A percentile compares a stretch with the other conserved stretches of the same genome.
phyloP scores from a whole-genome alignment of 2,329 filamentous ascomycete genomes.

The Botrytis fragariae region DNA sequence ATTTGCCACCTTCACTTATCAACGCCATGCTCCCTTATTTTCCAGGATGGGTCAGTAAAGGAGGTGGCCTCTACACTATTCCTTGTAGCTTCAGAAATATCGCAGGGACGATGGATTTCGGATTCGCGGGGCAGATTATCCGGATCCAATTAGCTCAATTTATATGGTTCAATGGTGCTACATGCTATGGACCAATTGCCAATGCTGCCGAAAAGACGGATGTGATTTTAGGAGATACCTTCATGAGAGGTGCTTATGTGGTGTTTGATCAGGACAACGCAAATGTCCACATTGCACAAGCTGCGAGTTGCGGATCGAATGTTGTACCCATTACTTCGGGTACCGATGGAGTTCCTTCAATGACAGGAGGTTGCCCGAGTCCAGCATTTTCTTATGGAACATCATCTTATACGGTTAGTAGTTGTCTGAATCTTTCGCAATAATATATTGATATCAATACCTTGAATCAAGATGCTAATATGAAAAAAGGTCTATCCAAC shows the following conservation, averaged over 20 bases:
- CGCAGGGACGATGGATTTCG: constrained; percentile 26
- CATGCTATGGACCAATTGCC: constrained; percentile 17
- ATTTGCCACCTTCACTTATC: constrained; percentile 22
- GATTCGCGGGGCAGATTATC: constrained; percentile 25
- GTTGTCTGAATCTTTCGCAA: not conserved
- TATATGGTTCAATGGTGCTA: constrained; percentile 23
- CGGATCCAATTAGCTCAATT: constrained; percentile 25
- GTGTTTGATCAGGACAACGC: constrained; percentile 30
- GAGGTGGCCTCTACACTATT: constrained; percentile 23
- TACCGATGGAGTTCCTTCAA: constrained; percentile 26
- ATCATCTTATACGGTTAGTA: not conserved
- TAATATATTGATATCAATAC: not conserved
- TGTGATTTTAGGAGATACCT: constrained; percentile 22
- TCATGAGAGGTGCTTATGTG: constrained; percentile 26
- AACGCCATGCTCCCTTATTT: constrained; percentile 24
- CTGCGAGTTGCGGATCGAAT: constrained; percentile 26
- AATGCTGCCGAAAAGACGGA: constrained; percentile 16
- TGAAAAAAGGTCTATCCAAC: not conserved
- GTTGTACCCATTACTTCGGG: constrained; percentile 24
- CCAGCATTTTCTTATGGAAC: constrained; percentile 1
- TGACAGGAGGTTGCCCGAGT: constrained; percentile 22
- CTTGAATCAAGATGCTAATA: not conserved
- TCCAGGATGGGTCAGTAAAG: constrained; percentile 21
- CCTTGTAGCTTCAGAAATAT: constrained; percentile 17
- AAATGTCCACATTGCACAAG: constrained; percentile 26